Base-by-base conservation (phyloP, 306 rosid species). In the Vachellia collinsii region DNA sequence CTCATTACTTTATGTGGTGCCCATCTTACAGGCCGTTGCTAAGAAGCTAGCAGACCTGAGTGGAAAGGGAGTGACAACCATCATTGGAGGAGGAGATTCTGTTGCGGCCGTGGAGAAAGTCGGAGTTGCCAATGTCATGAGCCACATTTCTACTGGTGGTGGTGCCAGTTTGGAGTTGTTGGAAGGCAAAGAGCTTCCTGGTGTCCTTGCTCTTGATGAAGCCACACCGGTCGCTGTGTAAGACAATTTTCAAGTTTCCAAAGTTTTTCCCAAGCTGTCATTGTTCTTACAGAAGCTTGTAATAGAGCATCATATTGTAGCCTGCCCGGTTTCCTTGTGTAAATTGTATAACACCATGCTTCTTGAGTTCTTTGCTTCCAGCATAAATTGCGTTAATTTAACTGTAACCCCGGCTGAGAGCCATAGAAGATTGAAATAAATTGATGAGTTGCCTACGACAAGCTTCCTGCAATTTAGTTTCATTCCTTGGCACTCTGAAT, bases 101-200 rank as follows among this genome's bases (percentile, higher is more conserved):
- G 99, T 96, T 64, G 98, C 99, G 0, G 99, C 99, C 0, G 99
- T 96, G 80, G 99, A 96, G 93, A 96, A 96, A 84, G 98, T 96
- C 16, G 99, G 99, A 87, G 97, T 96, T 37, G 99, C 99, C 4
- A 65, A 11, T 37, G 91, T 92, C 85, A 96, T 96, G 99, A 96
- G 99, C 89, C 99, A 96, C 93, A 96, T 96, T 50, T 96, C 99
- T 41, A 96, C 99, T 0, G 99, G 99, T 36, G 99, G 99, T 75
- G 99, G 99, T 86, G 99, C 99, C 43, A 96, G 99, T 84, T 89
- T 96, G 90, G 99, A 96, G 90, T 63, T 96, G 82, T 83, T 96
- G 94, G 99, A 96, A 89, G 99, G 99, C 87, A 96, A 96, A 87
- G 86, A 89, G 83, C 99, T 96, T 77, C 99, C 99, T 0, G 99